Percentiles rank a stretch among this genome's conserved stretches.
Conservation (phyloP, 169 alveolate species). For the Plasmodium inui region DNA sequence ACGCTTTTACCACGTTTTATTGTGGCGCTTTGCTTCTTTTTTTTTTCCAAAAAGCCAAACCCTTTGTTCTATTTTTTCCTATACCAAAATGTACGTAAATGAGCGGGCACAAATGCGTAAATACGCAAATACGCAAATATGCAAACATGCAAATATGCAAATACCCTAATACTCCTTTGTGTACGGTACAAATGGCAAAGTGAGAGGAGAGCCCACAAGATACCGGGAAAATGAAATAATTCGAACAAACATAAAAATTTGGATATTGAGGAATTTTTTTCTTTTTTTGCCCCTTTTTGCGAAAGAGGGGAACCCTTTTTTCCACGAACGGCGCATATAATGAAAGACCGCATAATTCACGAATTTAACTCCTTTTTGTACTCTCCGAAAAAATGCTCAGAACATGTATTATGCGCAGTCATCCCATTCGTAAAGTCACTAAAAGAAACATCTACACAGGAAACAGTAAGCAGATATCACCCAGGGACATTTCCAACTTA, state of each 20-base stretch:
- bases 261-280: background rate
- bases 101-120: background rate
- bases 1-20: background rate
- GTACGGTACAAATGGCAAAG: background rate
- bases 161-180: background rate
- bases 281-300: background rate
- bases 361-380: slow-evolving; percentile 12
- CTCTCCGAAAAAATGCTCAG: slow-evolving; percentile 34
- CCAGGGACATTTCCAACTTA: slow-evolving; percentile 11
- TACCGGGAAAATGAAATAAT: background rate
- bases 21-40: background rate
- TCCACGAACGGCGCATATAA: slow-evolving; percentile 7
- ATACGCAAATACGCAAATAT: background rate
- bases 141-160: background rate
- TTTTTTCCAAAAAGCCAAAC: background rate
- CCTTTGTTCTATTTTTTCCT: slow-evolving; percentile 2
- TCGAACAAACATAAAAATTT: background rate
- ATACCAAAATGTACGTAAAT: background rate
- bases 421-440: slow-evolving; percentile 13
- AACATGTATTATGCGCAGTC: slow-evolving; percentile 13
- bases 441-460: slow-evolving; percentile 15
- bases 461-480: background rate
- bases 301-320: background rate
- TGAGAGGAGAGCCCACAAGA: background rate
- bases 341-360: slow-evolving; percentile 5